These are phyloP conservation scores for Schizonepeta tenuifolia DNA, from an alignment of 257 asterid species.

Conservation along the genomic window DNA sequence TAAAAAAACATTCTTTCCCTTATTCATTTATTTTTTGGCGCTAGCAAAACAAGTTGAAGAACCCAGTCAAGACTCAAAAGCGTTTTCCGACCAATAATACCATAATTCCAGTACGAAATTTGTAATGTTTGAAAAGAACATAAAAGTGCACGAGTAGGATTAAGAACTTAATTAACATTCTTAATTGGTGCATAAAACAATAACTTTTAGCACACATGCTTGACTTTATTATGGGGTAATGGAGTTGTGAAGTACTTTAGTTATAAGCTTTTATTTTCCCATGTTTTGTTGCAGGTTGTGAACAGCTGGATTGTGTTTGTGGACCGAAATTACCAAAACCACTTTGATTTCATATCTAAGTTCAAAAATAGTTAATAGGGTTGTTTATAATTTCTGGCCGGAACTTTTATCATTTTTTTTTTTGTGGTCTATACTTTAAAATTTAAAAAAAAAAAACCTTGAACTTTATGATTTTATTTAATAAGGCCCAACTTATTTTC, in stretches of 20 bases:
- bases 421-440: no score
- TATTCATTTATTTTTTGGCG: neutral
- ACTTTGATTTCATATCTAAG: neutral
- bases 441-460: no score
- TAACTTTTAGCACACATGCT: slow-evolving; percentile 23
- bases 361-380: no score
- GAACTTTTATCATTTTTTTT: no score
- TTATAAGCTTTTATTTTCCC: slow-evolving; percentile 21
- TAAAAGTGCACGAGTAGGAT: slow-evolving; percentile 31
- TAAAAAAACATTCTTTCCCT: neutral
- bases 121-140: slow-evolving; percentile 27
- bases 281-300: slow-evolving; percentile 31
- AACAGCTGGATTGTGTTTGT: slow-evolving; percentile 35
- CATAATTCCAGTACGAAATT: slow-evolving; percentile 18
- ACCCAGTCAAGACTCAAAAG: slow-evolving; percentile 35
- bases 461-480: no score
- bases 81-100: slow-evolving; percentile 26
- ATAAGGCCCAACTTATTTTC: no score
- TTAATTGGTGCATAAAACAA: slow-evolving; percentile 28
- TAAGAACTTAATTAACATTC: slow-evolving; percentile 2
- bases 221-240: slow-evolving; percentile 31
- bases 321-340: neutral
- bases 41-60: slow-evolving; percentile 28
- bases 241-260: slow-evolving; percentile 18
- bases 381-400: no score